A percentile compares a stretch with the other conserved stretches of the same genome.
These are phyloP conservation scores for Yamadazyma sp. DNA, from an alignment of 1,139 yeast species.

Conservation along the genomic window DNA sequence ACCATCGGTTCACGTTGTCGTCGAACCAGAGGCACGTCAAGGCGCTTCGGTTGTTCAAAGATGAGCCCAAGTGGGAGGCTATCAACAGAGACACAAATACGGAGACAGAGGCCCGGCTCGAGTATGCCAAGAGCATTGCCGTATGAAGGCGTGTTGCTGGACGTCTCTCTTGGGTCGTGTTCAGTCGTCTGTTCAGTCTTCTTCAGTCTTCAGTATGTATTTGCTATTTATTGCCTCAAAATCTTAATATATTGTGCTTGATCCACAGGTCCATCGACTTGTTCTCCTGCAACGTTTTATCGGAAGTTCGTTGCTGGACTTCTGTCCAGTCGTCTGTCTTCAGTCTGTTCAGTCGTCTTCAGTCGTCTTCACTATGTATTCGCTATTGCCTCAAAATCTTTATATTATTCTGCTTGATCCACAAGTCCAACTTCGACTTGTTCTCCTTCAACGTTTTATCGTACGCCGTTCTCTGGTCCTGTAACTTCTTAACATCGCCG, in stretches of 20 bases:
- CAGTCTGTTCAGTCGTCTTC: no score
- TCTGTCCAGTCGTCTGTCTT: conserved; percentile 6
- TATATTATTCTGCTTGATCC: conserved; percentile 68
- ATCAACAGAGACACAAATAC: conserved; percentile 54
- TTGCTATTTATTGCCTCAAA: background rate
- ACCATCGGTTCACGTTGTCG: conserved; percentile 85
- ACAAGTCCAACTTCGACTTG: conserved; percentile 59
- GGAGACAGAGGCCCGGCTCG: conserved; percentile 30
- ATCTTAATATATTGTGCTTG: conserved; percentile 57
- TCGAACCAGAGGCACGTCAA: conserved; percentile 56
- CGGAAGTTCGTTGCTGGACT: conserved; percentile 45
- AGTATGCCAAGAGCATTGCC: conserved; percentile 31
- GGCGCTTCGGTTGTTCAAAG: conserved; percentile 85
- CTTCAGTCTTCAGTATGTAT: no score
- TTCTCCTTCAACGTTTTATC: conserved; percentile 47
- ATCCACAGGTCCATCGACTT: conserved; percentile 68
- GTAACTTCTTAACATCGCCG: conserved; percentile 52
- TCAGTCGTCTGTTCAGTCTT: no score
- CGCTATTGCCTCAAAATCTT: conserved; percentile 48
- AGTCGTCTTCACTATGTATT: background rate
- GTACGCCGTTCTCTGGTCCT: conserved; percentile 43
- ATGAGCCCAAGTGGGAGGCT: conserved; percentile 97
- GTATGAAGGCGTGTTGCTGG: no score
- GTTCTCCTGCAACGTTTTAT: conserved; percentile 44
- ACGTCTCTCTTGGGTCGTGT: no score